Evolutionary conservation across 75 land plant genomes (phyloP), one percentile per base, ranked within the genome.

Genomic region (Selaginella moellendorffii): DNA sequence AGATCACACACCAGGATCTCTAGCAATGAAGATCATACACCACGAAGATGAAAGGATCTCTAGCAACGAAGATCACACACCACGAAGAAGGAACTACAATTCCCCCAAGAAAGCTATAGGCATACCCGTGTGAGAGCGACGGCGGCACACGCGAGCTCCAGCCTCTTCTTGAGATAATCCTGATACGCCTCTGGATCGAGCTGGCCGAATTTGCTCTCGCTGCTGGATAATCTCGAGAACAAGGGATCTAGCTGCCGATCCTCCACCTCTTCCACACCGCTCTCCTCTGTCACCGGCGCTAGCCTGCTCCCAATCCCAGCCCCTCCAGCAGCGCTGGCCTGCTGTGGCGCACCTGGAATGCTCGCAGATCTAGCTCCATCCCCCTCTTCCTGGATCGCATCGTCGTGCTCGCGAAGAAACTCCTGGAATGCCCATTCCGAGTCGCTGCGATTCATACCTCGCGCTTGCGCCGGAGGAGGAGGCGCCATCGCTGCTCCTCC

Each of bases 341-440:
- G n/a, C 2, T 19, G 2, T 24, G 19, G 26, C 63, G 28, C 2
- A 5, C 24, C 26, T 24, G 2, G 26, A 9, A 19, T 24, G n/a
- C 26, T 24, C 1, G 63, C 28, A 24, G 18, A 1, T 8, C 17
- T 29, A 61, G 5, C 29, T 61, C 24, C 26, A 27, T 24, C n/a
- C 1, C 1, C 1, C 63, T 24, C 2, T 29, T 1, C 24, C 25
- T 26, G 29, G 42, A n/a, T 31, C 27, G 31, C 71, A n/a, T 65
- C 60, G n/a, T 52, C 25, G 8, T 0, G 10, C 54, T 56, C 5
- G 29, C 76, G 74, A 27, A 92, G 74, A 66, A 84, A 88, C n/a
- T 77, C 80, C 68, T 88, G 86, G 46, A 92, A 83, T 8, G 83
- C 82, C 85, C 86, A 92, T 46, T 92, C 96, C 1, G 97, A 88